Evolutionary conservation across 257 asterid genomes (phyloP).

Genomic region (Cordia subcordata): DNA sequence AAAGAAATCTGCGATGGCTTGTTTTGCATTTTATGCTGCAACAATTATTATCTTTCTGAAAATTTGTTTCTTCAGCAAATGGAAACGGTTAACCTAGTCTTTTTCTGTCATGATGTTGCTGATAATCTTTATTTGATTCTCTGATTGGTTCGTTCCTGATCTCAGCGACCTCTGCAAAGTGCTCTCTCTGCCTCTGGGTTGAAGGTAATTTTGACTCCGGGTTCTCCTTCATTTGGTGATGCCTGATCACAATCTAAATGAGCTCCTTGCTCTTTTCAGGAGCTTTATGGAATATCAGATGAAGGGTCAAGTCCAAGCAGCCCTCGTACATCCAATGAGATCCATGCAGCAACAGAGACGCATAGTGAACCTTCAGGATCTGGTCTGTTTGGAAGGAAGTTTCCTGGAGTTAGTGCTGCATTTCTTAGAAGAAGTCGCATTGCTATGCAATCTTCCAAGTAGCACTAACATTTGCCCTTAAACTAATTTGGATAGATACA

Average conservation of each 20-base stretch:
- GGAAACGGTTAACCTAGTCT: not conserved
- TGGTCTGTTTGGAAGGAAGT: conserved; percentile 33
- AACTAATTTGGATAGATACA: not conserved
- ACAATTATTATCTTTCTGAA: too few relatives aligned
- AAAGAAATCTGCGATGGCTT: too few relatives aligned
- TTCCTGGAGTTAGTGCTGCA: conserved; percentile 30
- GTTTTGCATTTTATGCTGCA: too few relatives aligned
- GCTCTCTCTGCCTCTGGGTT: conserved; percentile 46
- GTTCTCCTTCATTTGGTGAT: not conserved
- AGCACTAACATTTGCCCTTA: not conserved
- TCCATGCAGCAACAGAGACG: conserved; percentile 30
- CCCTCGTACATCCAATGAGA: conserved; percentile 22
- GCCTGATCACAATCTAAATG: conserved; percentile 1
- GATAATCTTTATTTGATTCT: not conserved
- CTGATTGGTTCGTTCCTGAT: conserved; percentile 1
- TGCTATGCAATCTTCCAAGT: conserved; percentile 43
- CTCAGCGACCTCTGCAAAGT: conserved; percentile 34
- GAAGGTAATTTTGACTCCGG: conserved; percentile 39
- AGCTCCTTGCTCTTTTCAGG: conserved; percentile 17
- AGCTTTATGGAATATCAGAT: conserved; percentile 37
- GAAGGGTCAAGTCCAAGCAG: conserved; percentile 26
- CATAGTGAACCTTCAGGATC: conserved; percentile 23
- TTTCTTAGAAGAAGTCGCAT: conserved; percentile 53
- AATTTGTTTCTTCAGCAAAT: too few relatives aligned
- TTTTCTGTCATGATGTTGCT: not conserved